phyloP scores from a whole-genome alignment of 2,329 filamentous ascomycete species.

The Ophiostoma pallidulum region DNA sequence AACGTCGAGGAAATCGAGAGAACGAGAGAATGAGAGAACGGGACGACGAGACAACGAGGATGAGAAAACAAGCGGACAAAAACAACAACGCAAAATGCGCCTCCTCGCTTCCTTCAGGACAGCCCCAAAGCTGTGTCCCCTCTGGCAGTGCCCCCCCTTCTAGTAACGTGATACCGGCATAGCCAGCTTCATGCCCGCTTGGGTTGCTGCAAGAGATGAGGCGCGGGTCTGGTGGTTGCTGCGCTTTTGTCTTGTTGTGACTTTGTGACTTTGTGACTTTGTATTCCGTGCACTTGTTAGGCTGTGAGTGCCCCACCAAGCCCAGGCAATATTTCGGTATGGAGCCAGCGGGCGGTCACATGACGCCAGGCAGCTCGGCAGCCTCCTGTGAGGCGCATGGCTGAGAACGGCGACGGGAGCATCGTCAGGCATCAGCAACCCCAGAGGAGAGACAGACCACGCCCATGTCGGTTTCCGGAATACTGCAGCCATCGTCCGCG shows the following conservation, averaged over 20 bases:
- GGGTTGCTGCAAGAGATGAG: neutral
- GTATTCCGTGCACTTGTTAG: too few species aligned
- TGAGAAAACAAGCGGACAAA: neutral
- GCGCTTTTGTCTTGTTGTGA: neutral
- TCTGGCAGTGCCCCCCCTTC: constrained; percentile 2
- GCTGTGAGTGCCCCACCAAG: constrained; percentile 7
- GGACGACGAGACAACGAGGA: too few species aligned
- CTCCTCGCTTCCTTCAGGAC: neutral
- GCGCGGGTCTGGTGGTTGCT: neutral
- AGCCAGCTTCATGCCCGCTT: neutral
- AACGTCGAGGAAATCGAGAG: neutral
- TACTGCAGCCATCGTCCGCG: too few species aligned
- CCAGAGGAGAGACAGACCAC: too few species aligned
- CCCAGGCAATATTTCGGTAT: neutral
- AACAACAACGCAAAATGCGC: neutral
- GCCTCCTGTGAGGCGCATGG: too few species aligned
- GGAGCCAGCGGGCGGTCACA: too few species aligned
- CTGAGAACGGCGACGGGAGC: too few species aligned
- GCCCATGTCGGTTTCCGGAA: too few species aligned
- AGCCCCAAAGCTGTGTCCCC: neutral
- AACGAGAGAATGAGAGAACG: neutral
- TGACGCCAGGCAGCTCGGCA: too few species aligned
- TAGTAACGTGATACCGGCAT: constrained; percentile 11
- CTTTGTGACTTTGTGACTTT: neutral
- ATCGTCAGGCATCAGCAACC: too few species aligned